Base-by-base conservation (phyloP, 2,329 filamentous ascomycete genomes). In the Colletotrichum nymphaeae region DNA sequence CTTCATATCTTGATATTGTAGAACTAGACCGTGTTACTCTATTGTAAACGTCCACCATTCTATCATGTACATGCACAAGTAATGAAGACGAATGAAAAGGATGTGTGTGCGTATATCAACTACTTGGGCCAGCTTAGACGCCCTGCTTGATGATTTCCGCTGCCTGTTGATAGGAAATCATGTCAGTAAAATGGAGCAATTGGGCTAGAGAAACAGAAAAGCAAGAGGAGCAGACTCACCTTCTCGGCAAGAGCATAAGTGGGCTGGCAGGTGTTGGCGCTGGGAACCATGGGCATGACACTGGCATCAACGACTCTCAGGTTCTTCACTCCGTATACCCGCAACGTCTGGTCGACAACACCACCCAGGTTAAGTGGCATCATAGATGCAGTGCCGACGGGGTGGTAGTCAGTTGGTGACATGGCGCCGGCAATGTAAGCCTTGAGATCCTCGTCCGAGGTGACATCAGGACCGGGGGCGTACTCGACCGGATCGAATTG, bases 321-420 rank as follows among this genome's bases (percentile, higher is more conserved):
- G 1, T 75, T 76, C 26, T 74, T 71, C 0, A 81, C 77, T 1
- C 81, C 80, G 32, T 81, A 79, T 0, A 82, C 81, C 1, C 78
- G 72, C 0, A 82, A 74, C 3, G 77, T 74, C 22, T 77, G 74
- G 32, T 81, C 79, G 7, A 82, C 80, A 0, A 82, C 81, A 2
- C 82, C 82, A 0, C 77, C 80, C 12, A 81, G 77, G 28, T 84
- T 82, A 30, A 79, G 77, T 2, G 86, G 86, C 74, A 86, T 78
- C 86, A 89, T 88, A 16, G 85, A 83, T 52, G 84, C 83, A 16
- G 86, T 88, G 12, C 88, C 86, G 2, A 82, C 78, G 0, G 85
- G 83, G 76, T 90, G 88, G 75, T 83, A 86, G 59, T 78, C 76
- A 14, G 68, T 74, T 8, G 78, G 76, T 28, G 74, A 75, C 28